These are phyloP conservation scores for Zalaria obscura DNA, from an alignment of 2,329 filamentous ascomycete genomes.

Conservation along the genomic window DNA sequence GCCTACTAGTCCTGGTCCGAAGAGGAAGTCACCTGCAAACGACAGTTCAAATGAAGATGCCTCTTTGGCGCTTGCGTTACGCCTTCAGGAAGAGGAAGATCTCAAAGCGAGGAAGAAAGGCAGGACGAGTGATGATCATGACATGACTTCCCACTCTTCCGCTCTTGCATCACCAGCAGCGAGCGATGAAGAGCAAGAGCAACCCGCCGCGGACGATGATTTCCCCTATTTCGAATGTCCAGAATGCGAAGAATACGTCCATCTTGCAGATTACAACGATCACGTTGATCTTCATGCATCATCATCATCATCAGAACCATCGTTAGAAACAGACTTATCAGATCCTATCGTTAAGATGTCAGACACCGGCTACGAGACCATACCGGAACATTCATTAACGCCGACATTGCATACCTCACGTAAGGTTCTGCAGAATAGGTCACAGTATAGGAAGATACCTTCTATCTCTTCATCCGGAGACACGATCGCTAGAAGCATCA, in stretches of 20 bases:
- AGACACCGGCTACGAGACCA: neutral
- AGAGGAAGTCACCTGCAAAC: neutral
- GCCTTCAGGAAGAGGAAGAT: conserved; percentile 3
- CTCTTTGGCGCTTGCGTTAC: conserved; percentile 5
- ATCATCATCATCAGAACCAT: neutral
- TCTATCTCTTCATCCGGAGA: neutral
- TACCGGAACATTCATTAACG: neutral
- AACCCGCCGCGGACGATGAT: neutral
- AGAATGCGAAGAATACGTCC: conserved; percentile 28
- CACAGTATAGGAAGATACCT: conserved; percentile 1
- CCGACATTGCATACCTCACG: neutral
- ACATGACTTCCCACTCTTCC: no score
- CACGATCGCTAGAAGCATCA: neutral
- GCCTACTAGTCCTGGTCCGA: neutral
- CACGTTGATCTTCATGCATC: conserved; percentile 29
- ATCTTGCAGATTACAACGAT: conserved; percentile 27
- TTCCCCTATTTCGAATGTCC: conserved; percentile 23
- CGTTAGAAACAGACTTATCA: neutral
- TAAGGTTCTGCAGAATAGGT: neutral
- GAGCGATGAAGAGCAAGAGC: neutral
- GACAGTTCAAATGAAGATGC: neutral
- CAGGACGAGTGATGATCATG: no score
- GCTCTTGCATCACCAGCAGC: no score
- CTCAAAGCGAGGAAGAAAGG: conserved; percentile 1
- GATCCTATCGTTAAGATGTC: neutral